Evolutionary conservation across 768 basidiomycete genomes (phyloP), one percentile per base, ranked within the genome.

Genomic region (Scleroderma bovista): DNA sequence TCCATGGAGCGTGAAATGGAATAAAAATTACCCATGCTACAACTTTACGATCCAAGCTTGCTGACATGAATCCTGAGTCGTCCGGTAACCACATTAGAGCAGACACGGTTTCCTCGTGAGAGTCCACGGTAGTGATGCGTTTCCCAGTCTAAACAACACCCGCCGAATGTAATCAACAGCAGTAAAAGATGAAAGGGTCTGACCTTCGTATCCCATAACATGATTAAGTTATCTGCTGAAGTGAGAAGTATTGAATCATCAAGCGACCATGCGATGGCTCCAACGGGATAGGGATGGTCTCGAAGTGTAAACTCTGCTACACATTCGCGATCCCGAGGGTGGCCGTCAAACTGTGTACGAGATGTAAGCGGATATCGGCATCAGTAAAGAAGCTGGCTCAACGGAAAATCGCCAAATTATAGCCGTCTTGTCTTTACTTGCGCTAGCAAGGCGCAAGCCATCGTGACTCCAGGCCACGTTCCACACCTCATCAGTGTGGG

Each of bases 401-500:
- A 91, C 94, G 71, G 80, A 80, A 48, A 93, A 75, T 41, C 76
- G 76, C 94, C 94, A 98, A 44, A 98, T 86, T 48, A 96, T 88
- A 7, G 88, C 93, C 5, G 78, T 76, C 70, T 80, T 82, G 68
- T 98, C 95, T 66, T 81, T 89, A 49, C 93, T 87, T 33, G 87
- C 88, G 56, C 84, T 93, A 26, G 94, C 96, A 44, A 99, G 74
- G 59, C 78, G 84, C 44, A 69, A 67, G 2, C 96, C 96, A 63
- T 86, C 84, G 58, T 89, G 90, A 67, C 93, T 95, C 94, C 94
- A 99, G 63, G 86, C 87, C 51, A 98, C 68, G 62, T 88, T 84
- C 94, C 95, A 98, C 38, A 99, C 93, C 65, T 99, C 93, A 62
- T 98, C 91, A 11, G 75, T 78, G 67, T 97, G 95, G 26, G 85